A percentile compares a stretch with the other conserved stretches of the same genome.
These are phyloP conservation scores for Hymenoscyphus occultus DNA, from an alignment of 2,329 filamentous ascomycete genomes.

Conservation along the genomic window DNA sequence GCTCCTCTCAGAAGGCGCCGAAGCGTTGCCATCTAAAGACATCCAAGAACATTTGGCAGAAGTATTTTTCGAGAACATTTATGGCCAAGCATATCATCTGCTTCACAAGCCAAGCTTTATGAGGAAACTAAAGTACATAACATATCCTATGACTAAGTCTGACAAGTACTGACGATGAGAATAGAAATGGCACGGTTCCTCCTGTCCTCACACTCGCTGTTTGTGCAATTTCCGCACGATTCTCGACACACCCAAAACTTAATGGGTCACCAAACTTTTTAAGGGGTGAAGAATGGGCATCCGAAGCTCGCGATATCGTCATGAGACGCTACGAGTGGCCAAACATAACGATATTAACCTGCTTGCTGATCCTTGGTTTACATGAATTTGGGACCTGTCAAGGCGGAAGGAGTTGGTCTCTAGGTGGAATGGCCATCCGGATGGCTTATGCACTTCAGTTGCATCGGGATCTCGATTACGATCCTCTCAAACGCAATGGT, in stretches of 20 bases:
- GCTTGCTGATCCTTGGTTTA: slow-evolving; percentile 80
- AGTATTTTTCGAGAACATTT: slow-evolving; percentile 92
- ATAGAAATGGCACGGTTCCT: slow-evolving; percentile 71
- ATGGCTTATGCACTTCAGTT: slow-evolving; percentile 97
- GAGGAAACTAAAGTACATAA: slow-evolving; percentile 67
- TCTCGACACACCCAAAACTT: slow-evolving; percentile 83
- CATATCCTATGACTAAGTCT: not conserved
- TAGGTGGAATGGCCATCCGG: slow-evolving; percentile 89
- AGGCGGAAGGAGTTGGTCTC: slow-evolving; percentile 91
- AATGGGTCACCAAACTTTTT: slow-evolving; percentile 72
- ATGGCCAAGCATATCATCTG: slow-evolving; percentile 91
- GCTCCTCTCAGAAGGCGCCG: slow-evolving; percentile 75
- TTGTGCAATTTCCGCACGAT: slow-evolving; percentile 91
- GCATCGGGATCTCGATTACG: slow-evolving; percentile 85
- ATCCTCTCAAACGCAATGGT: slow-evolving; percentile 64
- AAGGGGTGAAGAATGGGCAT: slow-evolving; percentile 88
- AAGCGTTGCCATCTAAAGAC: slow-evolving; percentile 78
- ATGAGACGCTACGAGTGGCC: slow-evolving; percentile 87
- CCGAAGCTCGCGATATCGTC: slow-evolving; percentile 81
- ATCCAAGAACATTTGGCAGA: slow-evolving; percentile 92
- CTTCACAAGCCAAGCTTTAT: slow-evolving; percentile 98
- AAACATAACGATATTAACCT: slow-evolving; percentile 93
- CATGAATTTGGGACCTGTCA: slow-evolving; percentile 98
- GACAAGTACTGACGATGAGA: slow-evolving; percentile 20
- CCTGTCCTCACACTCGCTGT: slow-evolving; percentile 91